phyloP scores from a whole-genome alignment of 306 rosid genomes.

The Mimosa pudica region DNA sequence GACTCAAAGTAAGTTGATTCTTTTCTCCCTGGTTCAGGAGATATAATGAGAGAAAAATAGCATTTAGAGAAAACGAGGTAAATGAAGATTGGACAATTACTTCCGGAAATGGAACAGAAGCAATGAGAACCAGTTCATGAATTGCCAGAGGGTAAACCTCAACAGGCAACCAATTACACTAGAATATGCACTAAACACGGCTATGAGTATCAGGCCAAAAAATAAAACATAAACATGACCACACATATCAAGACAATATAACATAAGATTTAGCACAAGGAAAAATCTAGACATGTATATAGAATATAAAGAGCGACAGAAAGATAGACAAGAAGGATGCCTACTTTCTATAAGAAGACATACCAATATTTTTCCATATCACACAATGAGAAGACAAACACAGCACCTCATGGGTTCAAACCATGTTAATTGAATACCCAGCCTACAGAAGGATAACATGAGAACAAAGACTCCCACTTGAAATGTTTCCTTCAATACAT shows the following conservation, averaged over 20 bases:
- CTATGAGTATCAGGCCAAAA: conserved; percentile 15
- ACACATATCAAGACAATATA: conserved; percentile 8
- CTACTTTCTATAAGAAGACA: background rate
- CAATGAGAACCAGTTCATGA: conserved; percentile 1
- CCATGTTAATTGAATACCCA: background rate
- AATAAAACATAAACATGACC: conserved; percentile 7
- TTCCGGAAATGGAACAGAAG: conserved; percentile 34
- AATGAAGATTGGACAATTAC: conserved; percentile 29
- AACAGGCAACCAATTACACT: conserved; percentile 23
- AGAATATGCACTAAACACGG: conserved; percentile 2
- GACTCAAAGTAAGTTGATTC: conserved; percentile 59
- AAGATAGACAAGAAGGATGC: background rate
- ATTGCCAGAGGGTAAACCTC: conserved; percentile 4
- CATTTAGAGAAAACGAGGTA: conserved; percentile 20
- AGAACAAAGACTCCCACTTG: background rate
- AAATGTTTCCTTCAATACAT: background rate
- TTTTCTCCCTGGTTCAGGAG: conserved; percentile 57
- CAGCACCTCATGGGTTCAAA: background rate
- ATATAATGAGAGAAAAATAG: conserved; percentile 31
- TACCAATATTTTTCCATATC: background rate
- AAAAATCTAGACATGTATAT: background rate
- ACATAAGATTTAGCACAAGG: background rate
- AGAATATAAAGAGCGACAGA: background rate
- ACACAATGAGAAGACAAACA: background rate
- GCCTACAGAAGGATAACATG: background rate